phyloP scores from a whole-genome alignment of 192 early-diverging fungal species.

The Mortierella claussenii region DNA sequence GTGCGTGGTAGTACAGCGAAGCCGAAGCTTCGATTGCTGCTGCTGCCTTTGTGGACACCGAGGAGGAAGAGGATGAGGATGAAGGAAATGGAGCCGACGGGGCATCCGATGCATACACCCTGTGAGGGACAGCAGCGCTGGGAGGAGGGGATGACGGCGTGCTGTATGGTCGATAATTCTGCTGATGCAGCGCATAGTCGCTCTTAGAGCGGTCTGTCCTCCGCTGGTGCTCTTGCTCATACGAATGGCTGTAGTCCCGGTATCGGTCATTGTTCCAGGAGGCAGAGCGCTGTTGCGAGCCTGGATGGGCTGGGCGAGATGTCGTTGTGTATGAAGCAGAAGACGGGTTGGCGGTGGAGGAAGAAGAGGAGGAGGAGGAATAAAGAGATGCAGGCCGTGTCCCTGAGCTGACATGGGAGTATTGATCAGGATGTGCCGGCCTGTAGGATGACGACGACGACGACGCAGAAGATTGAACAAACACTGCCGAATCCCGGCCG shows the following conservation, averaged over 20 bases:
- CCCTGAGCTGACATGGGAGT: constrained; percentile 8
- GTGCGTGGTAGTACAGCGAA: constrained; percentile 17
- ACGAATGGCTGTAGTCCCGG: constrained; percentile 25
- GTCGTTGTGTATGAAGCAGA: constrained; percentile 7
- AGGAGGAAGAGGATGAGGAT: constrained; percentile 1
- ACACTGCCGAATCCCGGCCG: constrained; percentile 1
- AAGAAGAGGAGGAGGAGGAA: background rate
- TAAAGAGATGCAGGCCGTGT: constrained; percentile 1
- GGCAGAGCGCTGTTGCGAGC: constrained; percentile 30
- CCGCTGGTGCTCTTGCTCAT: constrained; percentile 21
- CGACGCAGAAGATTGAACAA: background rate
- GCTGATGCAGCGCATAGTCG: constrained; percentile 51
- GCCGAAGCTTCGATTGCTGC: constrained; percentile 3
- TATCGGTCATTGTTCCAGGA: constrained; percentile 38
- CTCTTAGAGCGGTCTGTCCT: constrained; percentile 44
- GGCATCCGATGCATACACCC: background rate
- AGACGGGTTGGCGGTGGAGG: background rate
- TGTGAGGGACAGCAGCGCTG: constrained; percentile 8
- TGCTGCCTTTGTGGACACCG: constrained; percentile 13
- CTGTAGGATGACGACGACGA: constrained; percentile 3
- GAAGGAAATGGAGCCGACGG: background rate
- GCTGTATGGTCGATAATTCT: constrained; percentile 42
- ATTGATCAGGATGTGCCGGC: constrained; percentile 15
- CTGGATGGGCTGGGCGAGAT: constrained; percentile 13
- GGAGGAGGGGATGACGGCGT: constrained; percentile 14